Evolutionary conservation across 192 early-diverging fungal genomes (phyloP), one percentile per base, ranked within the genome.

Genomic region (Obelidium mucronatum): DNA sequence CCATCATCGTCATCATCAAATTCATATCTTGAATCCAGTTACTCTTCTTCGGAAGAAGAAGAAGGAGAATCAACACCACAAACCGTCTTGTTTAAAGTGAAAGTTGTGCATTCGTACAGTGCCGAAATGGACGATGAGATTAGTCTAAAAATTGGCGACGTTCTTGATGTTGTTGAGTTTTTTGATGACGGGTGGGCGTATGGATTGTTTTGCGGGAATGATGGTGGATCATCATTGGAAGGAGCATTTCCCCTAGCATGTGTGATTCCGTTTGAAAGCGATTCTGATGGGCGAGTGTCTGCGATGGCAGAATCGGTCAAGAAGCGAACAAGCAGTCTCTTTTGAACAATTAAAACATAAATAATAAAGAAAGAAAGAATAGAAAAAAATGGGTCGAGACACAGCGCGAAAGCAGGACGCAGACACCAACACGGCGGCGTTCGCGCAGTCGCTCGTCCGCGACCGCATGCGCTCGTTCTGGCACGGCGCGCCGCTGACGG

Each of bases 121-220:
- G 35, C 24, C 17, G 67, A 40, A 17, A 54, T 75, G 67, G 30
- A 13, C 24, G 74, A 75, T 48, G 74, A 75, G 35, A 3, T 75
- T 15, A 15, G 19, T 11, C 33, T 75, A 0, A n/a, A 73, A 35
- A 48, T 54, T 1, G 74, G 74, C 6, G 74, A 75, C 35, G 71
- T 75, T 55, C 66, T 75, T 2, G 58, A 48, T 13, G 74, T 75
- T 13, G 58, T 51, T 17, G 40, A 64, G 17, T 37, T 75, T n/a
- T 75, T 68, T 37, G 74, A 75, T 55, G 74, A 75, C 33, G 74
- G 74, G n/a, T 75, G 74, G 74, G 74, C 62, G 19, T 15, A 36
- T 31, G 74, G 74, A 30, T 5, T 73, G 13, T 22, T 59, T 36
- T 33, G 56, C 17, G 56, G 54, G 13, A 13, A 34, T n/a, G n/a